phyloP scores from a whole-genome alignment of 1,139 yeast genomes.

The Geotrichum europaeum region DNA sequence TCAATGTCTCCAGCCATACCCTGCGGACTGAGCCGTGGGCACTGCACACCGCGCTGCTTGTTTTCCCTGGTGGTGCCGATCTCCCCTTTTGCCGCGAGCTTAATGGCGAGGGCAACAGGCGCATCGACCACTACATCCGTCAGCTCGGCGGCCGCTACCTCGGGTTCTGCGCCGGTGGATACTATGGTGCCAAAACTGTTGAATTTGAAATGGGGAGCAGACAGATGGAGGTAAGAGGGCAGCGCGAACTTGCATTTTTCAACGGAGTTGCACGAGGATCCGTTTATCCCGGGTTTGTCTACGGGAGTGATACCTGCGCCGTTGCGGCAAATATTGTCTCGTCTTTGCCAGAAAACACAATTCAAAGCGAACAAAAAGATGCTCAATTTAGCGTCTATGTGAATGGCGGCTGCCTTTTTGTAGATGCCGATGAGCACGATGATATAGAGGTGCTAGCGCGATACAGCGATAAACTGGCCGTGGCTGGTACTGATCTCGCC shows the following conservation, averaged over 20 bases:
- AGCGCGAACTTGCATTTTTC: constrained; percentile 70
- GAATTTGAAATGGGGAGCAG: constrained; percentile 79
- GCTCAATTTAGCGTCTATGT: constrained; percentile 44
- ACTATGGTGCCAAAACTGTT: constrained; percentile 63
- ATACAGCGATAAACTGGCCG: constrained; percentile 46
- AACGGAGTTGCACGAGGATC: constrained; percentile 82
- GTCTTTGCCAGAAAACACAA: constrained; percentile 20
- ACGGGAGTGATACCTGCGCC: constrained; percentile 72
- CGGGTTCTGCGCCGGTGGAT: constrained; percentile 97
- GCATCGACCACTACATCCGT: constrained; percentile 55
- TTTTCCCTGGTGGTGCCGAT: constrained; percentile 96
- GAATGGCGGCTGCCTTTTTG: constrained; percentile 87
- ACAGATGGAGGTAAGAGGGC: constrained; percentile 71
- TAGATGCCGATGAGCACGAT: constrained; percentile 54
- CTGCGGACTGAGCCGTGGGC: constrained; percentile 87
- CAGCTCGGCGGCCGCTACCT: constrained; percentile 71
- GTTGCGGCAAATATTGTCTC: constrained; percentile 45
- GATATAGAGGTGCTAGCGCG: constrained; percentile 64
- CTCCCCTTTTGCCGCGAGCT: constrained; percentile 69
- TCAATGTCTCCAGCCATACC: constrained; percentile 57
- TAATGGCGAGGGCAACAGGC: constrained; percentile 60
- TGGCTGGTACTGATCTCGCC: constrained; percentile 34
- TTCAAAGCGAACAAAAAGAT: constrained; percentile 27
- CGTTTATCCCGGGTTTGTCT: constrained; percentile 72
- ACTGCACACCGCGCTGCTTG: constrained; percentile 67